phyloP scores from a whole-genome alignment of 805 yeast species.

The Nakazawaea ambrosiae region DNA sequence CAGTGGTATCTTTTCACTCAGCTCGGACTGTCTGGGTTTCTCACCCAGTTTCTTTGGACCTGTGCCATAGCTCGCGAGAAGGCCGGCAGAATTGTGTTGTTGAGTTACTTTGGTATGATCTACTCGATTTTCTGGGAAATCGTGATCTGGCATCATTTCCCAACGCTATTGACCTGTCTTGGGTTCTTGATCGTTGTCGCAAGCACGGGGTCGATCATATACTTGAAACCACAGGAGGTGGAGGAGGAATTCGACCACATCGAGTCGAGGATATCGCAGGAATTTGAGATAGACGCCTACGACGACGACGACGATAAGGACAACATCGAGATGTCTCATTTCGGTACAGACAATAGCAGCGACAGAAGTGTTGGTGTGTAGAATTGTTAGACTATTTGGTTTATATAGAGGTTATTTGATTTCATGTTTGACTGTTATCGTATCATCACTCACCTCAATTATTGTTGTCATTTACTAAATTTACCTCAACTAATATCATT shows the following conservation, averaged over 20 bases:
- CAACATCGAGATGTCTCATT: background rate
- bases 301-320: background rate
- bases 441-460: too few species aligned
- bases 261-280: background rate
- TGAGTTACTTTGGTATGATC: constrained; percentile 35
- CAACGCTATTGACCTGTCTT: constrained; percentile 32
- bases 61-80: constrained; percentile 40
- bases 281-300: background rate
- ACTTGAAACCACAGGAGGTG: constrained; percentile 7
- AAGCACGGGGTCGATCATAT: constrained; percentile 22
- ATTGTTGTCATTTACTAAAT: too few species aligned
- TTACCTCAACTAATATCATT: too few species aligned
- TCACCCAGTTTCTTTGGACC: constrained; percentile 38
- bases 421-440: too few species aligned
- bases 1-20: constrained; percentile 33
- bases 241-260: background rate
- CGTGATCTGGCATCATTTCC: constrained; percentile 34
- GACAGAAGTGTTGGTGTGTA: background rate
- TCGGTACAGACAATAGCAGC: background rate
- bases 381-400: too few species aligned
- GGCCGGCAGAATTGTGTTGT: constrained; percentile 34
- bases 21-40: constrained; percentile 37
- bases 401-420: too few species aligned
- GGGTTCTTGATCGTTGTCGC: constrained; percentile 32
- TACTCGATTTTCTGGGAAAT: constrained; percentile 39